A percentile compares a stretch with the other conserved stretches of the same genome.
These are phyloP conservation scores for Aspergillus pseudotamarii DNA, from an alignment of 2,329 filamentous ascomycete species.

Conservation along the genomic window DNA sequence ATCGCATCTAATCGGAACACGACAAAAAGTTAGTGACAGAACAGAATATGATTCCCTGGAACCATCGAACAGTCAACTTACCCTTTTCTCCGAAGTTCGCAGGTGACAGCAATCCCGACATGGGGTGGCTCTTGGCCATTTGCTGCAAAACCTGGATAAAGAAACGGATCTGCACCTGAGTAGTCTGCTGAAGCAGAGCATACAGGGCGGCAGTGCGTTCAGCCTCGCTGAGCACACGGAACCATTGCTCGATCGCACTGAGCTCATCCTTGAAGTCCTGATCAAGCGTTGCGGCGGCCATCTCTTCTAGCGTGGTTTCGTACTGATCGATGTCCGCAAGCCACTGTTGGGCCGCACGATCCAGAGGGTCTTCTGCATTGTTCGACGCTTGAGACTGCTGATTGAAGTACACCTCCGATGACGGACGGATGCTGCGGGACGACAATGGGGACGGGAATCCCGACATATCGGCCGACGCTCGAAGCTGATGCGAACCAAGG, in stretches of 20 bases:
- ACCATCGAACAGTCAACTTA: slow-evolving; percentile 44
- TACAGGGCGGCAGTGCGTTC: slow-evolving; percentile 95
- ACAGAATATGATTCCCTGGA: background rate
- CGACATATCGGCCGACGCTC: slow-evolving; percentile 95
- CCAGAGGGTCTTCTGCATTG: slow-evolving; percentile 79
- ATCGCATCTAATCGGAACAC: slow-evolving; percentile 72
- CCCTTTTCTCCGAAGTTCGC: slow-evolving; percentile 93
- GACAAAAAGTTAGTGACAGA: slow-evolving; percentile 17
- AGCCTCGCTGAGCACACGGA: slow-evolving; percentile 93
- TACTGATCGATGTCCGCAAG: slow-evolving; percentile 99
- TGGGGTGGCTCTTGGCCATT: slow-evolving; percentile 97
- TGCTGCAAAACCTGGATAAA: slow-evolving; percentile 99
- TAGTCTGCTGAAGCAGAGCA: slow-evolving; percentile 94
- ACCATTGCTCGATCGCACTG: slow-evolving; percentile 99
- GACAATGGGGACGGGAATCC: slow-evolving; percentile 72
- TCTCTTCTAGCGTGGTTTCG: slow-evolving; percentile 97
- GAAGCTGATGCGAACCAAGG: slow-evolving; percentile 79
- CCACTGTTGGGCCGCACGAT: slow-evolving; percentile 97
- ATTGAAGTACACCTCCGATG: slow-evolving; percentile 90
- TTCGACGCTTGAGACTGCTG: slow-evolving; percentile 70
- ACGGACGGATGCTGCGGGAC: slow-evolving; percentile 81
- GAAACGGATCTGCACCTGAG: slow-evolving; percentile 97
- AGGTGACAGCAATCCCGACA: slow-evolving; percentile 92
- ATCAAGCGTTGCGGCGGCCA: slow-evolving; percentile 97
- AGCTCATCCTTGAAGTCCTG: slow-evolving; percentile 99